Percentiles rank a stretch among this genome's conserved stretches.
Evolutionary conservation across 352 stramenopile genomes (phyloP).

Genomic region (Elongisporangium senticosum): DNA sequence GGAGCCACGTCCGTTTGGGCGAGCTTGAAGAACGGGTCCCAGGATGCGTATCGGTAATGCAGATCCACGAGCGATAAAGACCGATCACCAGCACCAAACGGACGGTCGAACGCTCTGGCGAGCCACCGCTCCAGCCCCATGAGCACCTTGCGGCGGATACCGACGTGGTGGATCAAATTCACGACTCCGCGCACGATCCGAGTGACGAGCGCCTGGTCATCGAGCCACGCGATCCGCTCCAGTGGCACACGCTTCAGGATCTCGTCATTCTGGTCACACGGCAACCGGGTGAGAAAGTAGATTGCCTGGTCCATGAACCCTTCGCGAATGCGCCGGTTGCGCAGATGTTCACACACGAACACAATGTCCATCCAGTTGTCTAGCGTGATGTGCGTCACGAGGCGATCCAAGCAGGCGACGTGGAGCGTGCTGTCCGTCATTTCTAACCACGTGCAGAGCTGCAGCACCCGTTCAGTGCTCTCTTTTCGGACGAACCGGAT

Average conservation of each 20-base stretch:
- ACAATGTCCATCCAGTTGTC: constrained; percentile 49
- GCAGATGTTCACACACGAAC: constrained; percentile 16
- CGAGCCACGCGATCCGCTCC: constrained; percentile 22
- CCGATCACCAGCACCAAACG: background rate
- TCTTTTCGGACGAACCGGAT: constrained; percentile 22
- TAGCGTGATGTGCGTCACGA: constrained; percentile 21
- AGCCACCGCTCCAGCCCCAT: background rate
- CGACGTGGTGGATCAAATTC: constrained; percentile 37
- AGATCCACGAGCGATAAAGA: background rate
- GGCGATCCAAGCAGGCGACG: constrained; percentile 27
- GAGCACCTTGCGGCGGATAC: constrained; percentile 24
- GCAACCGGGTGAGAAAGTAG: constrained; percentile 21
- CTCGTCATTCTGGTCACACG: constrained; percentile 12
- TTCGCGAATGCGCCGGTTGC: constrained; percentile 8
- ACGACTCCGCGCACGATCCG: constrained; percentile 26
- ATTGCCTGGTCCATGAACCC: constrained; percentile 30
- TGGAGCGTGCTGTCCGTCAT: constrained; percentile 30
- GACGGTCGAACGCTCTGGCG: background rate
- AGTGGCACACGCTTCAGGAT: constrained; percentile 29
- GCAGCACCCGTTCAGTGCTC: constrained; percentile 28
- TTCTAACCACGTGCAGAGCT: constrained; percentile 38
- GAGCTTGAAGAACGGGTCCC: background rate
- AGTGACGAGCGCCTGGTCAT: constrained; percentile 20
- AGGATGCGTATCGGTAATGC: background rate
- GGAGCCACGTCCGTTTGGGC: background rate